Evolutionary conservation across 1,139 yeast species (phyloP).

Genomic region (Zhuliangozyma parablackwelliae): DNA sequence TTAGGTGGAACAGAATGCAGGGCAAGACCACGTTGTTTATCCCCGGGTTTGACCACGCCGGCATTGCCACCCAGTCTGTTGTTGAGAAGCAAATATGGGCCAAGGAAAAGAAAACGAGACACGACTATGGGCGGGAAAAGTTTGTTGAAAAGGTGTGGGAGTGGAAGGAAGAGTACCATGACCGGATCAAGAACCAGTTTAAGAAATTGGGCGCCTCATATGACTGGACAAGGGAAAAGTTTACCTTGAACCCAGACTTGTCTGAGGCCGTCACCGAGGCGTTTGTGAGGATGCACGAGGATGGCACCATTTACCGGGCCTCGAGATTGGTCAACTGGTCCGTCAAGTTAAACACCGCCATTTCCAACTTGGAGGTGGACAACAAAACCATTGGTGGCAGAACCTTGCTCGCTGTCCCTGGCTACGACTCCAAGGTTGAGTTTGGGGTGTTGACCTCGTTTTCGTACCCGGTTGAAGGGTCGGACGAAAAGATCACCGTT

Average conservation of each 20-base stretch:
- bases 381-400: constrained; percentile 83
- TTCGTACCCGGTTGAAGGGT: constrained; percentile 82
- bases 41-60: constrained; percentile 99
- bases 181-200: constrained; percentile 78
- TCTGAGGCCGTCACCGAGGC: constrained; percentile 86
- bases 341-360: constrained; percentile 87
- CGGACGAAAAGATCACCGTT: constrained; percentile 85
- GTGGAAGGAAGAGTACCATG: constrained; percentile 95
- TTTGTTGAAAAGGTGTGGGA: constrained; percentile 91
- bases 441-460: constrained; percentile 94
- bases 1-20: constrained; percentile 94
- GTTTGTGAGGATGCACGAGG: constrained; percentile 86
- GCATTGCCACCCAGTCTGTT: constrained; percentile 97
- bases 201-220: constrained; percentile 91
- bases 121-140: constrained; percentile 90
- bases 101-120: constrained; percentile 83
- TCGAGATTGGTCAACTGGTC: constrained; percentile 95
- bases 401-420: constrained; percentile 80
- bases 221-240: constrained; percentile 93
- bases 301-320: constrained; percentile 94
- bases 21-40: constrained; percentile 90
- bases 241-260: constrained; percentile 79
- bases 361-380: constrained; percentile 94
- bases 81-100: constrained; percentile 96
- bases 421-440: constrained; percentile 84